Percentiles rank a stretch among this genome's conserved stretches.
These are phyloP conservation scores for Acephala macrosclerotiorum DNA, from an alignment of 2,329 filamentous ascomycete species.

Conservation along the genomic window DNA sequence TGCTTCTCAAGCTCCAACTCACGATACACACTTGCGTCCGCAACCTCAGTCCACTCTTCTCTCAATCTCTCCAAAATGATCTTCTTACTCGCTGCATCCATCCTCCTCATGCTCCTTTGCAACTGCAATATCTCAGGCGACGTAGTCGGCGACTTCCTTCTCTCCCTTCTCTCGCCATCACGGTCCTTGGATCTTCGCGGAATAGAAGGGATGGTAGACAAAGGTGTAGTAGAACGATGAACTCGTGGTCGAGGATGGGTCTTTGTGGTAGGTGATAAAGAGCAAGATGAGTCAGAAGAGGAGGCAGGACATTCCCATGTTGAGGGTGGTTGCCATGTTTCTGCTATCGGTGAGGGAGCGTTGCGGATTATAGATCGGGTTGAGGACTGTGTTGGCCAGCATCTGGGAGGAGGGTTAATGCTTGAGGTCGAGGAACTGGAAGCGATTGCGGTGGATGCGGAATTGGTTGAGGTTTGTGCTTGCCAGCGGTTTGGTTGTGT, in stretches of 20 bases:
- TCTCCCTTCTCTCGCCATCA: not conserved
- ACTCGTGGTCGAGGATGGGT: not conserved
- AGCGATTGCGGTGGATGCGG: not conserved
- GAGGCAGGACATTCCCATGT: slow-evolving; percentile 28
- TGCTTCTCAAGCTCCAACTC: slow-evolving; percentile 63
- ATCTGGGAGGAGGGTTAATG: not conserved
- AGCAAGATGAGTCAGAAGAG: slow-evolving; percentile 5
- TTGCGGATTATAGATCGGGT: not conserved
- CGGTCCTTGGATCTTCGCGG: not conserved
- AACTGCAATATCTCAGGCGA: slow-evolving; percentile 44
- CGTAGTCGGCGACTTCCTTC: not conserved
- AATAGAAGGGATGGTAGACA: not conserved
- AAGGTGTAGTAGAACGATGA: not conserved
- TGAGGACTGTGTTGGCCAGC: not conserved
- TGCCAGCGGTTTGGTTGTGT: not conserved
- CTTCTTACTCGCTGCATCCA: slow-evolving; percentile 60
- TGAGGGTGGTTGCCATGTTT: slow-evolving; percentile 37
- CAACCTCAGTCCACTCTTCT: slow-evolving; percentile 54
- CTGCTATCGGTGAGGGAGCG: not conserved
- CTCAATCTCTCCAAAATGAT: slow-evolving; percentile 63
- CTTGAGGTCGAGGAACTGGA: not conserved
- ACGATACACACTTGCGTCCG: slow-evolving; percentile 56
- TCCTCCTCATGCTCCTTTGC: slow-evolving; percentile 61
- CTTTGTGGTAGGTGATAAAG: not conserved
- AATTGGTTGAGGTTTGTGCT: too few species aligned